A percentile compares a stretch with the other conserved stretches of the same genome.
Evolutionary conservation across 768 basidiomycete genomes (phyloP).

Genomic region (Boletus pseudo-olivaceus): DNA sequence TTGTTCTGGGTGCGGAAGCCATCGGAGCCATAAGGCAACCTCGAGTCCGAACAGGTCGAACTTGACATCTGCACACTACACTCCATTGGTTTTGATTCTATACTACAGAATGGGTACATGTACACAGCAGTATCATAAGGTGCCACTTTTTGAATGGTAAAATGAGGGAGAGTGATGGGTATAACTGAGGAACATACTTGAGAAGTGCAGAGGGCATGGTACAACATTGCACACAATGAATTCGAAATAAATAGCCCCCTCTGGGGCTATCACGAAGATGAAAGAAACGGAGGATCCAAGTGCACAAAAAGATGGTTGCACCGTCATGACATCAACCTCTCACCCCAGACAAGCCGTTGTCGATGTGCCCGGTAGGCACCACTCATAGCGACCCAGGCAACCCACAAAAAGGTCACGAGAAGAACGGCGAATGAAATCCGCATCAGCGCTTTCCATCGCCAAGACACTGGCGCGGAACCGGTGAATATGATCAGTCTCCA

Average conservation of each 20-base stretch:
- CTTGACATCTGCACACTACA: background rate
- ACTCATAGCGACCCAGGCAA: constrained; percentile 55
- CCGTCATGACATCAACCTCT: constrained; percentile 64
- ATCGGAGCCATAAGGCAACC: constrained; percentile 3
- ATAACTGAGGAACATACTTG: background rate
- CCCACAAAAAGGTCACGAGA: constrained; percentile 55
- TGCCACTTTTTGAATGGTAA: background rate
- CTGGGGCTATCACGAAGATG: background rate
- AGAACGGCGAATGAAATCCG: constrained; percentile 56
- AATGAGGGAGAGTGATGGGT: background rate
- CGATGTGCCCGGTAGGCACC: constrained; percentile 74
- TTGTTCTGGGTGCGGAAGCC: constrained; percentile 87
- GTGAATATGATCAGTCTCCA: constrained; percentile 76
- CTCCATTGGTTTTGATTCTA: background rate
- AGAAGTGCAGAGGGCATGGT: background rate
- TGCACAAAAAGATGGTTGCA: background rate
- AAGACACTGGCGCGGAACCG: constrained; percentile 65
- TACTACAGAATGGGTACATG: constrained; percentile 18
- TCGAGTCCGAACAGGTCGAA: background rate
- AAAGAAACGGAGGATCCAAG: background rate
- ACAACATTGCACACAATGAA: background rate
- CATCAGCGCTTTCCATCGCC: constrained; percentile 64
- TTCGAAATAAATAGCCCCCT: background rate
- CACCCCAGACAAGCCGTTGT: constrained; percentile 76
- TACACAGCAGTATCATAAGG: constrained; percentile 1